Conservation (phyloP, 179 eudicot species). For the Vitellaria paradoxa region DNA sequence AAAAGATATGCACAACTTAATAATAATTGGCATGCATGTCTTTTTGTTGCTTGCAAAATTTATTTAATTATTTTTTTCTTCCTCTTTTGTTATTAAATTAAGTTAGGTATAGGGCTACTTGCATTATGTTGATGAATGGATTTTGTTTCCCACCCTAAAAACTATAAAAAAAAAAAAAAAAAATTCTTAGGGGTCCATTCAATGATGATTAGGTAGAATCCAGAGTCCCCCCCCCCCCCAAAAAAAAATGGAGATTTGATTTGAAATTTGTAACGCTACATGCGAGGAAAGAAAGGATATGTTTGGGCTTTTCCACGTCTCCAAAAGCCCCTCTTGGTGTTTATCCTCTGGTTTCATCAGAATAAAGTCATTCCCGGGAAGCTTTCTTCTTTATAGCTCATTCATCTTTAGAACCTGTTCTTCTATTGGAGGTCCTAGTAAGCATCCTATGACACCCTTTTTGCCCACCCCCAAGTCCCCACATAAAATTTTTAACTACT, state of each 20-base stretch:
- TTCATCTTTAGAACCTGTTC: constrained; percentile 8
- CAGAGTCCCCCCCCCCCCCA: constrained; percentile 14
- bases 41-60: too few species aligned
- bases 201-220: constrained; percentile 17
- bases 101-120: background rate
- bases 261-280: background rate
- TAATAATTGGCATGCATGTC: too few species aligned
- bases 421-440: background rate
- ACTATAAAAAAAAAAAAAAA: background rate
- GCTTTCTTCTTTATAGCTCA: background rate
- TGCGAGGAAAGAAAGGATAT: background rate
- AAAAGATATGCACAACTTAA: too few species aligned
- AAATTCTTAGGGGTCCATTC: constrained; percentile 1
- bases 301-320: constrained; percentile 10
- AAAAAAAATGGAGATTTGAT: background rate
- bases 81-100: background rate
- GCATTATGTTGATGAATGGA: constrained; percentile 3
- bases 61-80: too few species aligned
- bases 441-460: too few species aligned
- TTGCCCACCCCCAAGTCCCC: background rate
- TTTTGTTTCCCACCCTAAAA: background rate
- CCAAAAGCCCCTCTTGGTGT: background rate
- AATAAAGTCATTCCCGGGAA: constrained; percentile 6
- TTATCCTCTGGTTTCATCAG: background rate
- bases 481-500: background rate